Conservation (phyloP, 805 yeast species). For the Torulaspora quercuum region DNA sequence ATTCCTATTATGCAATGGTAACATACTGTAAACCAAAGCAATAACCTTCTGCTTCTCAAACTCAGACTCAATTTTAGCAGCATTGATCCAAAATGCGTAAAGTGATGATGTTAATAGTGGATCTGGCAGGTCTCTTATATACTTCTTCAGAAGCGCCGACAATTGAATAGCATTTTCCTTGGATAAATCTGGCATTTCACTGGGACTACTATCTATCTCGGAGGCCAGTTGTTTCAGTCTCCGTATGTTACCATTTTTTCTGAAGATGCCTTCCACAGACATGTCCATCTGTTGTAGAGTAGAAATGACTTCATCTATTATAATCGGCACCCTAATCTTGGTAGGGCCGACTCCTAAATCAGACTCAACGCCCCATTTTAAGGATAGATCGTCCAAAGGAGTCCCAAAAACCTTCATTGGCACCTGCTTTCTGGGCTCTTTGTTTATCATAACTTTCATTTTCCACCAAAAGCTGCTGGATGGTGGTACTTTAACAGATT, state of each 20-base stretch:
- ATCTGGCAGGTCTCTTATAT: conserved; percentile 86
- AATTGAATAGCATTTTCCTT: conserved; percentile 84
- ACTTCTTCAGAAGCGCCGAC: conserved; percentile 89
- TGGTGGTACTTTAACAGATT: conserved; percentile 45
- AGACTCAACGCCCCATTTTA: conserved; percentile 74
- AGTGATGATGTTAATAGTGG: conserved; percentile 77
- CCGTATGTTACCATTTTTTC: conserved; percentile 93
- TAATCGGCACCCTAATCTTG: conserved; percentile 73
- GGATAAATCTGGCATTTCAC: conserved; percentile 63
- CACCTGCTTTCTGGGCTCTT: conserved; percentile 26
- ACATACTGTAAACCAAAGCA: conserved; percentile 67
- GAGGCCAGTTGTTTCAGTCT: conserved; percentile 70
- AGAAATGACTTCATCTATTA: conserved; percentile 79
- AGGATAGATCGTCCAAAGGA: conserved; percentile 64
- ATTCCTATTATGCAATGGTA: conserved; percentile 81
- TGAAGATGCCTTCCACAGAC: conserved; percentile 93
- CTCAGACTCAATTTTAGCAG: conserved; percentile 53
- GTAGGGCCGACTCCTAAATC: conserved; percentile 81
- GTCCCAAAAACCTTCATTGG: conserved; percentile 66
- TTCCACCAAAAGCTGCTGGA: conserved; percentile 30
- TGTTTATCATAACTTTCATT: conserved; percentile 30
- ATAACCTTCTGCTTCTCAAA: conserved; percentile 46
- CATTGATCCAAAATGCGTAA: conserved; percentile 73
- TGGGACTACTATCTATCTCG: conserved; percentile 69
- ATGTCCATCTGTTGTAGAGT: conserved; percentile 87